Evolutionary conservation across 2,329 filamentous ascomycete genomes (phyloP).

Genomic region (Coleophoma cylindrospora): DNA sequence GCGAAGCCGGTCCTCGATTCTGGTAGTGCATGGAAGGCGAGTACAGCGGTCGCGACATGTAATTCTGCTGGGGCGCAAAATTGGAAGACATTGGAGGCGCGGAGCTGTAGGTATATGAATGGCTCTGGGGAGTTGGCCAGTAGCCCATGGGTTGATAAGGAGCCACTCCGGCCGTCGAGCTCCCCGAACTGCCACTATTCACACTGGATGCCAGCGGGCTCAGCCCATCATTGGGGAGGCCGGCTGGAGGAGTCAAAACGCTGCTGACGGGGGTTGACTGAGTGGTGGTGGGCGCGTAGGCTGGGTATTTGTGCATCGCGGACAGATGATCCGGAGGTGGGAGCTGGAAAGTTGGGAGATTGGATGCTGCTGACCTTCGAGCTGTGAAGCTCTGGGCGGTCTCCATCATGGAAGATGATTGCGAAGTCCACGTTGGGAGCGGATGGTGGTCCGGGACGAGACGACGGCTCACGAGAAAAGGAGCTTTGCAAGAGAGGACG

Average conservation of each 20-base stretch:
- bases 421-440: slow-evolving; percentile 16
- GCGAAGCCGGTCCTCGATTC: slow-evolving; percentile 51
- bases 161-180: slow-evolving; percentile 49
- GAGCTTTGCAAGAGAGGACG: not conserved
- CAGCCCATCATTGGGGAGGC: slow-evolving; percentile 52
- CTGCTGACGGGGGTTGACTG: slow-evolving; percentile 30
- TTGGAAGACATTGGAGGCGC: slow-evolving; percentile 30
- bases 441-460: not conserved
- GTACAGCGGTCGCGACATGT: slow-evolving; percentile 46
- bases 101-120: slow-evolving; percentile 49
- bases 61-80: slow-evolving; percentile 28
- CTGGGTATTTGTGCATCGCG: slow-evolving; percentile 47
- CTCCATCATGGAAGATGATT: slow-evolving; percentile 40
- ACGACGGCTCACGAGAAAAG: not conserved
- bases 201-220: slow-evolving; percentile 57
- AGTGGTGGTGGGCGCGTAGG: slow-evolving; percentile 39
- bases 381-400: slow-evolving; percentile 63
- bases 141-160: slow-evolving; percentile 57
- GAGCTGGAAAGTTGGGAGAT: slow-evolving; percentile 65
- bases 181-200: slow-evolving; percentile 53
- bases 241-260: slow-evolving; percentile 38
- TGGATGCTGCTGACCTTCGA: slow-evolving; percentile 64
- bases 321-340: slow-evolving; percentile 52
- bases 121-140: slow-evolving; percentile 43
- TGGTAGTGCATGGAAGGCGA: slow-evolving; percentile 47